Base-by-base conservation (phyloP, 805 yeast genomes). In the Starmerella apis region DNA sequence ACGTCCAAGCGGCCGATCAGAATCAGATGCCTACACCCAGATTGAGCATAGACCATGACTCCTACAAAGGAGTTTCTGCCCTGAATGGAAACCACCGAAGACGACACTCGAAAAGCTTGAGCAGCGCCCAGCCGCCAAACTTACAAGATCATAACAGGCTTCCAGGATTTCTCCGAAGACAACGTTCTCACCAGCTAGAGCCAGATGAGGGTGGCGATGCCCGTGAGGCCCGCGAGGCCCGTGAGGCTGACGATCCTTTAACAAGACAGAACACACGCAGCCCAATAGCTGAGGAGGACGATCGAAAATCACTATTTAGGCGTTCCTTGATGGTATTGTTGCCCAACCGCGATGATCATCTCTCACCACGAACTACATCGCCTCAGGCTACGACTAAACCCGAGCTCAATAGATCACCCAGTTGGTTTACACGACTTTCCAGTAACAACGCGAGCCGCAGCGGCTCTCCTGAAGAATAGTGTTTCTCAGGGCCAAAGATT, bases 31-130 rank as follows among this genome's bases (percentile, higher is more conserved):
- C 42, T 2, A 37, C 42, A 7, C 47, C 43, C 37, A 16, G 22
- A 3, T 22, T 20, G 19, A 39, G 41, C 39, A 23, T 16, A 16
- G 45, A 18, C 23, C 37, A 13, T 7, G 20, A 2, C 11, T 14
- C 37, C 2, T 18, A 33, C 22, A 33, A 19, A 33, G 16, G 22
- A 33, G 8, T 22, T 4, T 33, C 37, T 8, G 33, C 28, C n/a
- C 23, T 18, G n/a, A 43, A 43, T 13, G 3, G 33, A 9, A 60
- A 52, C 46, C 50, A 56, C 23, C 23, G 44, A 16, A 16, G 65
- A 28, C 52, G 56, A 20, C 65, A 62, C 50, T 58, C 63, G 27
- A 62, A 62, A 36, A 59, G 63, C 43, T 33, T 62, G 43, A 59
- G 63, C 48, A 55, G 62, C 48, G 65, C 63, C 13, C 32, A 33